These are phyloP conservation scores for Eucalyptus virginea DNA, from an alignment of 345 rosid species.

Conservation along the genomic window DNA sequence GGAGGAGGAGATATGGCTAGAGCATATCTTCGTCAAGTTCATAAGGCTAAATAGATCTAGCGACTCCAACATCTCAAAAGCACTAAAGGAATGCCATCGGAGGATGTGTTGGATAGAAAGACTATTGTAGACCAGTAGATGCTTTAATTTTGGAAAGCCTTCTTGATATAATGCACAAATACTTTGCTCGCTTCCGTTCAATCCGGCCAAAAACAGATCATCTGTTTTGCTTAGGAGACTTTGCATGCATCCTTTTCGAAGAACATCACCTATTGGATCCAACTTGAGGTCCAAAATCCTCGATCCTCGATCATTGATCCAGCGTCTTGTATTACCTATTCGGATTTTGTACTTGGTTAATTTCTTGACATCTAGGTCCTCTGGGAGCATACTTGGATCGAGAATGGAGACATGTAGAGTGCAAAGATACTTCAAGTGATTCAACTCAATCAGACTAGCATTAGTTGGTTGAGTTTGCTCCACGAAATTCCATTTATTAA, in stretches of 20 bases:
- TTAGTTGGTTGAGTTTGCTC: not conserved
- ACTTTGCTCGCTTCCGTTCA: not conserved
- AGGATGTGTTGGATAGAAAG: rapidly evolving
- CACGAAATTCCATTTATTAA: rapidly evolving
- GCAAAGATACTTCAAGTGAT: not conserved
- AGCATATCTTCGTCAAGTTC: not conserved
- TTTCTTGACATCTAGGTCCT: not conserved
- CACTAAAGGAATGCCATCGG: rapidly evolving
- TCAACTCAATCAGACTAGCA: not conserved
- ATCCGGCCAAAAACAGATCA: rapidly evolving
- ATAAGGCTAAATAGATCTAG: rapidly evolving
- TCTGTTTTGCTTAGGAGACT: rapidly evolving
- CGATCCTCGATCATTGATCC: rapidly evolving
- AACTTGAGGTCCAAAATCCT: rapidly evolving
- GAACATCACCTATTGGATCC: not conserved
- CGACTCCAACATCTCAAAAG: not conserved
- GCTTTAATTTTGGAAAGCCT: not conserved
- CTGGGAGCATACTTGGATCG: rapidly evolving
- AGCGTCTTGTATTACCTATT: rapidly evolving
- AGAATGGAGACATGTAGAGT: not conserved
- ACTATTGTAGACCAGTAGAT: rapidly evolving
- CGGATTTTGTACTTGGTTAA: rapidly evolving
- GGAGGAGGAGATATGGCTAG: rapidly evolving
- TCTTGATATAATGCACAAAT: rapidly evolving
- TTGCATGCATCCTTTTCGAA: not conserved